These are phyloP conservation scores for Schoenoplectus tabernaemontani DNA, from an alignment of 202 grass and related monocot species.

Conservation along the genomic window DNA sequence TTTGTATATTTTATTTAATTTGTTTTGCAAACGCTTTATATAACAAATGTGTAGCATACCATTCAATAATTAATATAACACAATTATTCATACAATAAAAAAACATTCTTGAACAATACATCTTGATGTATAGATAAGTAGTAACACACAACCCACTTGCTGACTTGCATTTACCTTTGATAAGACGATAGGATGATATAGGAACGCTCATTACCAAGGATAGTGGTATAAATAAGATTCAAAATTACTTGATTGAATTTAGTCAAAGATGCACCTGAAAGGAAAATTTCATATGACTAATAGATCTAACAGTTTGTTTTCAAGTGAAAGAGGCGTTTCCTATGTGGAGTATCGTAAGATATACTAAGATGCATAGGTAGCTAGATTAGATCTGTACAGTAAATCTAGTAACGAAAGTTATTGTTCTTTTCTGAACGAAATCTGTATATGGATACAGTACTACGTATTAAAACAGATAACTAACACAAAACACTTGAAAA, in stretches of 20 bases:
- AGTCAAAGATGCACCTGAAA: slow-evolving; percentile 1
- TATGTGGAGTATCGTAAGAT: not conserved
- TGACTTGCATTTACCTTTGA: not conserved
- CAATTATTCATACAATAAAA: no score
- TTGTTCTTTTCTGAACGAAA: not conserved
- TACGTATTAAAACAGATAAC: no score
- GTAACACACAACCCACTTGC: no score
- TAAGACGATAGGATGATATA: not conserved
- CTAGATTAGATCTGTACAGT: not conserved
- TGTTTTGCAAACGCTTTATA: no score
- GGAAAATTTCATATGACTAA: not conserved
- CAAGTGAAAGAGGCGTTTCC: not conserved
- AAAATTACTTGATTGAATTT: not conserved
- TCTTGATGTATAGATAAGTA: no score
- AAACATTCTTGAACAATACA: no score
- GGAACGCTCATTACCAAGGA: not conserved
- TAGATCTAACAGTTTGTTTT: not conserved
- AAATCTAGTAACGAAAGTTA: not conserved
- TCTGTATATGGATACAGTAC: not conserved
- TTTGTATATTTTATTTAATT: no score
- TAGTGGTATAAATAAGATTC: not conserved
- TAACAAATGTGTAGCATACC: no score
- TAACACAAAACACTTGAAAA: no score
- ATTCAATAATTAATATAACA: no score
- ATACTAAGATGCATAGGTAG: not conserved